Conservation (phyloP, 2,329 filamentous ascomycete species). For the Fusarium sulawesiense region DNA sequence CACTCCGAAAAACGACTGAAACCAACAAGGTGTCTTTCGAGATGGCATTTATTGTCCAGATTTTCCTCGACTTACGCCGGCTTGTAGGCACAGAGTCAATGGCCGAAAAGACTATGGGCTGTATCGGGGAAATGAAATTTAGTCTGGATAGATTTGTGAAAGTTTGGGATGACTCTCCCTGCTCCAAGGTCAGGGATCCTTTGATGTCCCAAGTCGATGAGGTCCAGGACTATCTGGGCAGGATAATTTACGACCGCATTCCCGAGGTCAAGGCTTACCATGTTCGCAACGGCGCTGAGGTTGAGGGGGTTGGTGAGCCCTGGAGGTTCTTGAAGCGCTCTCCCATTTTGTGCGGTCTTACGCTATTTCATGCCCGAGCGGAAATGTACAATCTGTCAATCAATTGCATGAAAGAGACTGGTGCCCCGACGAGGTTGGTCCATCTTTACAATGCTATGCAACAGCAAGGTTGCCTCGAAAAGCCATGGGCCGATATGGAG, state of each 20-base stretch:
- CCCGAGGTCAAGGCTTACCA: not conserved
- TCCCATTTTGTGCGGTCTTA: not conserved
- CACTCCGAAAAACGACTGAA: not conserved
- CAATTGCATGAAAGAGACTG: not conserved
- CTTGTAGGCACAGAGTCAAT: not conserved
- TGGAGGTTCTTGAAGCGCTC: not conserved
- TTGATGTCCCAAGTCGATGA: not conserved
- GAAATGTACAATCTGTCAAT: not conserved
- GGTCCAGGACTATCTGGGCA: no score
- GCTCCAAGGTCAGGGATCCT: not conserved
- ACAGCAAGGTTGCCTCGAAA: not conserved
- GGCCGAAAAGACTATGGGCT: not conserved
- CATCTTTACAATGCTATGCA: slow-evolving; percentile 7
- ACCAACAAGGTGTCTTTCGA: not conserved
- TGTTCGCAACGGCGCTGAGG: not conserved
- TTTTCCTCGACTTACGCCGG: not conserved
- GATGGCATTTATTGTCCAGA: not conserved
- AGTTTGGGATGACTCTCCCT: not conserved
- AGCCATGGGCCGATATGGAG: not conserved
- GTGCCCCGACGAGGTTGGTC: not conserved
- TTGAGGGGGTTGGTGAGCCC: not conserved
- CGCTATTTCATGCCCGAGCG: not conserved
- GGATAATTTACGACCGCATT: no score
- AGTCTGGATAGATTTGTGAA: not conserved
- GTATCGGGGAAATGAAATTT: not conserved